Conservation (phyloP, 169 alveolate species). For the Plasmodium billcollinsi region DNA sequence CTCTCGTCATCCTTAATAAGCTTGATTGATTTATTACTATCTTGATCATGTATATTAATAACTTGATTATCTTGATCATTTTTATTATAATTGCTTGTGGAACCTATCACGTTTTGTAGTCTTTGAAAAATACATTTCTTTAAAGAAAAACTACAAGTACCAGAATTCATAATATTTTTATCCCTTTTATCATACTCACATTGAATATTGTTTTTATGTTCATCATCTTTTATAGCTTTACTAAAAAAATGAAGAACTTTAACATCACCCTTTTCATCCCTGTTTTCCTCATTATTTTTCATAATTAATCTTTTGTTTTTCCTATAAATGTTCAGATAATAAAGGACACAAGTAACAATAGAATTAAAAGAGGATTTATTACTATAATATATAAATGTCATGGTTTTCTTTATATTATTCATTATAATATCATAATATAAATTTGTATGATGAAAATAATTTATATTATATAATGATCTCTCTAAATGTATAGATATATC, state of each 20-base stretch:
- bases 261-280: not conserved
- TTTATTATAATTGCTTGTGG: not conserved
- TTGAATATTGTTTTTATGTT: too few relatives aligned
- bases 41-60: not conserved
- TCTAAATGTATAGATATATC: conserved; percentile 70
- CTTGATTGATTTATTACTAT: not conserved
- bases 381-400: conserved; percentile 12
- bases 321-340: conserved; percentile 27
- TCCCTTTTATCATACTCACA: not conserved
- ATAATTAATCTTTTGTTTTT: conserved; percentile 1
- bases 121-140: not conserved
- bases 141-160: not conserved
- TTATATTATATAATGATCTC: conserved; percentile 18
- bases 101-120: too few relatives aligned
- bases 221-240: too few relatives aligned
- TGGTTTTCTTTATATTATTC: conserved; percentile 26
- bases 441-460: conserved; percentile 26
- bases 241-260: too few relatives aligned
- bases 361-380: conserved; percentile 58
- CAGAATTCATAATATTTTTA: not conserved
- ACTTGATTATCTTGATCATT: too few relatives aligned
- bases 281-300: not conserved
- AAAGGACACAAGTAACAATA: conserved; percentile 36
- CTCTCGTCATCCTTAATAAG: too few relatives aligned
- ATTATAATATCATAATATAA: conserved; percentile 49